Conservation (phyloP, 495 filamentous ascomycete species). For the Xylaria scruposa region DNA sequence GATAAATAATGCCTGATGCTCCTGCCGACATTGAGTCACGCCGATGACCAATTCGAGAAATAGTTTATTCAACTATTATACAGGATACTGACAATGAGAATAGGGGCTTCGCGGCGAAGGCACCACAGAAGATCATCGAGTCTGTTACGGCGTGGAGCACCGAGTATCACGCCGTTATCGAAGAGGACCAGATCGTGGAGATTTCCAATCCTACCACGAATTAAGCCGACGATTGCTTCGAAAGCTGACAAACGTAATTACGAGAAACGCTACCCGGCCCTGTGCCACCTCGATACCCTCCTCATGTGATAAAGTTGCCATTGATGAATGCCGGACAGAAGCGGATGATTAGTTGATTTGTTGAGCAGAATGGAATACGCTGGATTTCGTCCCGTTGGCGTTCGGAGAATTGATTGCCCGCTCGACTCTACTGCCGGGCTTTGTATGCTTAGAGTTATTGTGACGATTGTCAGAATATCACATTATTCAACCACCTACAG, state of each 20-base stretch:
- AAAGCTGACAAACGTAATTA: constrained; percentile 7
- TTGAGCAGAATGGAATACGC: not conserved
- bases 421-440: not conserved
- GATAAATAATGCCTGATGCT: not conserved
- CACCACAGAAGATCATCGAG: constrained; percentile 70
- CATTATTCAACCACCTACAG: not conserved
- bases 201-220: constrained; percentile 24
- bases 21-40: not conserved
- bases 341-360: not conserved
- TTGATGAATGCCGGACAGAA: constrained; percentile 9
- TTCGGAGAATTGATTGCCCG: constrained; percentile 3
- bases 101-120: constrained; percentile 80
- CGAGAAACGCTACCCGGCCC: constrained; percentile 3
- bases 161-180: constrained; percentile 70
- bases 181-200: constrained; percentile 73
- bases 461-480: not conserved
- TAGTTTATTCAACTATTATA: not conserved
- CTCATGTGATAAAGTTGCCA: constrained; percentile 3
- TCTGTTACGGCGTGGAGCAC: constrained; percentile 69
- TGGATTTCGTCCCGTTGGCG: constrained; percentile 11
- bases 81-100: not conserved
- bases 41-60: constrained; percentile 18
- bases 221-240: constrained; percentile 15
- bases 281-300: constrained; percentile 8
- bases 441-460: constrained; percentile 4